Conservation (phyloP, 352 stramenopile species). For the Pythium insidiosum region DNA sequence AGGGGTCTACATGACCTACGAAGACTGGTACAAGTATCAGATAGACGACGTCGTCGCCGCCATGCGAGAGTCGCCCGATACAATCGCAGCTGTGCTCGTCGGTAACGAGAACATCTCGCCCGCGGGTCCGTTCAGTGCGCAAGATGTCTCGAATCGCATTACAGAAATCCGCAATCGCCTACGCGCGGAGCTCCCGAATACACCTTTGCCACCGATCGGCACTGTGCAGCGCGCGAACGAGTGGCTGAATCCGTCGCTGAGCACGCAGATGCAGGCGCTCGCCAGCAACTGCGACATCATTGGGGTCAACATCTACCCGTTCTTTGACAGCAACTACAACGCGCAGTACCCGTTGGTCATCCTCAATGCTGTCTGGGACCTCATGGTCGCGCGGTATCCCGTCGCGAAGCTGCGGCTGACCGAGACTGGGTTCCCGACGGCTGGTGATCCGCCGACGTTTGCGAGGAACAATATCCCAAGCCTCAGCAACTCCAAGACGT, state of each 20-base stretch:
- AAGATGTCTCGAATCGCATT: constrained; percentile 29
- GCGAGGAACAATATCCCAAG: constrained; percentile 38
- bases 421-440: constrained; percentile 54
- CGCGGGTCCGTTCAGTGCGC: constrained; percentile 27
- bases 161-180: constrained; percentile 21
- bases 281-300: constrained; percentile 55
- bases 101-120: constrained; percentile 71
- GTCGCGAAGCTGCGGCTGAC: constrained; percentile 51
- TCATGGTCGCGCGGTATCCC: constrained; percentile 37
- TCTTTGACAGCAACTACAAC: constrained; percentile 60
- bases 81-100: constrained; percentile 50
- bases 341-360: constrained; percentile 27
- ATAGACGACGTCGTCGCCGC: constrained; percentile 34
- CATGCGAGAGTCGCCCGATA: constrained; percentile 37
- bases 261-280: constrained; percentile 32
- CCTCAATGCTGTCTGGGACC: constrained; percentile 51
- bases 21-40: constrained; percentile 50
- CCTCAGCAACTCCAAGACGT: constrained; percentile 33
- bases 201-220: constrained; percentile 45
- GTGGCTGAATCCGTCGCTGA: constrained; percentile 28
- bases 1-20: constrained; percentile 67
- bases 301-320: constrained; percentile 77
- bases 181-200: constrained; percentile 18
- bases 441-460: constrained; percentile 20
- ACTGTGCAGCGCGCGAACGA: constrained; percentile 66